A percentile compares a stretch with the other conserved stretches of the same genome.
These are phyloP conservation scores for Kurtzmaniella quercitrusa DNA, from an alignment of 1,139 yeast species.

Conservation along the genomic window DNA sequence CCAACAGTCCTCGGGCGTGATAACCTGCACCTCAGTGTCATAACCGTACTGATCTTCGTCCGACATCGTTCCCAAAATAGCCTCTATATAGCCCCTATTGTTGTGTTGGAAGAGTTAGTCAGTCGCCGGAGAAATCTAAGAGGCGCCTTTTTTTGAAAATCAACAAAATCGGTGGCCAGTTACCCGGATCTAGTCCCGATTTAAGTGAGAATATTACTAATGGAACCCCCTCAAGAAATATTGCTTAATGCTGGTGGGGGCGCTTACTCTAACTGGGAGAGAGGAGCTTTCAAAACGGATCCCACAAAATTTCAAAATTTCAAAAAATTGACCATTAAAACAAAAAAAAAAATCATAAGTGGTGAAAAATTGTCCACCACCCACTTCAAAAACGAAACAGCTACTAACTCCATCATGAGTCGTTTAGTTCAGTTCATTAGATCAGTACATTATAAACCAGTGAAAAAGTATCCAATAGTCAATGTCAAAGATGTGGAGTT, in stretches of 20 bases:
- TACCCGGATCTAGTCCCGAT: not conserved
- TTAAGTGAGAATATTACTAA: not conserved
- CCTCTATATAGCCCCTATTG: constrained; percentile 1
- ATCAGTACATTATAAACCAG: constrained; percentile 32
- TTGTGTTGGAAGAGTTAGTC: not conserved
- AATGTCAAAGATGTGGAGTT: constrained; percentile 36
- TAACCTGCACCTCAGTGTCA: constrained; percentile 64
- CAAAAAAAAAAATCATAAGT: too few relatives aligned
- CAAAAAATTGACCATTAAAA: too few relatives aligned
- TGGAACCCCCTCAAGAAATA: too few relatives aligned
- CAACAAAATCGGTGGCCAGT: constrained; percentile 2
- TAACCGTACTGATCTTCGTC: constrained; percentile 60
- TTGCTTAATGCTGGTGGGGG: too few relatives aligned
- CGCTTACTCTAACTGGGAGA: too few relatives aligned
- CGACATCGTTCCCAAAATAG: constrained; percentile 11
- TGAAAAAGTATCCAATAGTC: constrained; percentile 36
- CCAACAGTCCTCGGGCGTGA: constrained; percentile 99
- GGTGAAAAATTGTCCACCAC: not conserved
- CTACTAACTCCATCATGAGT: not conserved
- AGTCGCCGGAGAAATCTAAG: not conserved
- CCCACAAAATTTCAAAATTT: too few relatives aligned
- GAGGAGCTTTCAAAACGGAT: too few relatives aligned
- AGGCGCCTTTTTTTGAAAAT: not conserved
- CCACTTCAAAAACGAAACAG: not conserved
- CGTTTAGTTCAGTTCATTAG: constrained; percentile 2